phyloP scores from a whole-genome alignment of 208 protist genomes.

The Trypanosoma conorhini region DNA sequence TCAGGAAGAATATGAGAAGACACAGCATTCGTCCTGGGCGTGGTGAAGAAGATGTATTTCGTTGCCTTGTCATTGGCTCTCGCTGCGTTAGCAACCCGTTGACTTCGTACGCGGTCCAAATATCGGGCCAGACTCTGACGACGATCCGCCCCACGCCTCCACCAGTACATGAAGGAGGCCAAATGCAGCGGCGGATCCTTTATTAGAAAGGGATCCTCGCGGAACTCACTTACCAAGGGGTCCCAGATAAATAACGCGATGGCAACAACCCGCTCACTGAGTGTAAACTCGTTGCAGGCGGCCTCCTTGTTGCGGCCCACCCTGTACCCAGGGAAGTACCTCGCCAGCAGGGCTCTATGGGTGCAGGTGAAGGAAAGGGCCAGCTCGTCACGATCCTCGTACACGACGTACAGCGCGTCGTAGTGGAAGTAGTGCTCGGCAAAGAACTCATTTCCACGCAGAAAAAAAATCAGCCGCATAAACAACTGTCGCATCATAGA shows the following conservation, averaged over 20 bases:
- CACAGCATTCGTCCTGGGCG: constrained; percentile 7
- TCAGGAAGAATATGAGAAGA: constrained; percentile 10
- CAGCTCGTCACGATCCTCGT: constrained; percentile 20
- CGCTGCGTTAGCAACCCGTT: not conserved
- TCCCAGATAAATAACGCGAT: constrained; percentile 27
- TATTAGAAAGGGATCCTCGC: constrained; percentile 1
- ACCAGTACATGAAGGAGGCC: constrained; percentile 36
- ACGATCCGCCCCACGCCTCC: constrained; percentile 3
- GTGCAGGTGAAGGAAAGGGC: not conserved
- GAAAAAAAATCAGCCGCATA: constrained; percentile 5
- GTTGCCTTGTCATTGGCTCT: not conserved
- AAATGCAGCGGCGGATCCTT: constrained; percentile 18
- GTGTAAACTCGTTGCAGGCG: not conserved
- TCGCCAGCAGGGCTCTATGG: not conserved
- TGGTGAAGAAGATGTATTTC: constrained; percentile 21
- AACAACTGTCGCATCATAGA: constrained; percentile 32
- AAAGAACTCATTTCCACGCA: constrained; percentile 21
- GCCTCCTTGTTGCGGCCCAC: too few relatives aligned
- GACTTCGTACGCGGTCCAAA: not conserved
- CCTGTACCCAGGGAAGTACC: constrained; percentile 11
- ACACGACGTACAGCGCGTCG: constrained; percentile 21
- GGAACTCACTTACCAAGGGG: not conserved
- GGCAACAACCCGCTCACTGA: constrained; percentile 2
- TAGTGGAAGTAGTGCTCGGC: constrained; percentile 29
- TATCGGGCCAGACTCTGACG: constrained; percentile 13